phyloP scores from a whole-genome alignment of 257 asterid species.

The Hygrophila difformis region DNA sequence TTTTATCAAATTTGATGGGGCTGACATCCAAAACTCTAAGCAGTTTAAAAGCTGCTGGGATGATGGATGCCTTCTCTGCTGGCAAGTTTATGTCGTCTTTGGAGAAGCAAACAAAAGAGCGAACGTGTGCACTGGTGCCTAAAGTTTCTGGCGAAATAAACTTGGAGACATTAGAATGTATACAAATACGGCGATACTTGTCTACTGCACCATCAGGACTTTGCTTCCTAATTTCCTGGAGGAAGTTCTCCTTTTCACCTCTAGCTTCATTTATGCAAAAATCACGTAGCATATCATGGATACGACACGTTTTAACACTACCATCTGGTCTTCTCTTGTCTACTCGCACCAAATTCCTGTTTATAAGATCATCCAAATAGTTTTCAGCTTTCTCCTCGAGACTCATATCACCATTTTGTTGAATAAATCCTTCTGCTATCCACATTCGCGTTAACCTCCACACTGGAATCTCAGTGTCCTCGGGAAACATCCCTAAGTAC shows the following conservation, averaged over 20 bases:
- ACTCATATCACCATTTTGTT: conserved; percentile 1
- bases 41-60: conserved; percentile 26
- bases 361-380: conserved; percentile 27
- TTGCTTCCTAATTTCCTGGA: conserved; percentile 24
- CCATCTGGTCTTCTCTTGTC: conserved; percentile 20
- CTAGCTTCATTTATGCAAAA: conserved; percentile 32
- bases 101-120: conserved; percentile 32
- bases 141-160: conserved; percentile 11
- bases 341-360: conserved; percentile 33
- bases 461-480: conserved; percentile 23
- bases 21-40: conserved; percentile 32
- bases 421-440: conserved; percentile 48
- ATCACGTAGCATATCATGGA: conserved; percentile 29
- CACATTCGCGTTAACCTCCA: conserved; percentile 32
- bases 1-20: conserved; percentile 18
- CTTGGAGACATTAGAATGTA: conserved; percentile 21
- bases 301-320: conserved; percentile 29
- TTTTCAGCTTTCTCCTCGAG: conserved; percentile 32
- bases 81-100: conserved; percentile 5
- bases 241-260: conserved; percentile 17
- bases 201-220: conserved; percentile 1
- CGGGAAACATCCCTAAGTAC: conserved; percentile 37
- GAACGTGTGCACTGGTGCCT: conserved; percentile 20
- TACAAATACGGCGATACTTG: conserved; percentile 32
- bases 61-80: neutral